Percentiles rank a stretch among this genome's conserved stretches.
These are phyloP conservation scores for Knufia fluminis DNA, from an alignment of 2,329 filamentous ascomycete genomes.

Conservation along the genomic window DNA sequence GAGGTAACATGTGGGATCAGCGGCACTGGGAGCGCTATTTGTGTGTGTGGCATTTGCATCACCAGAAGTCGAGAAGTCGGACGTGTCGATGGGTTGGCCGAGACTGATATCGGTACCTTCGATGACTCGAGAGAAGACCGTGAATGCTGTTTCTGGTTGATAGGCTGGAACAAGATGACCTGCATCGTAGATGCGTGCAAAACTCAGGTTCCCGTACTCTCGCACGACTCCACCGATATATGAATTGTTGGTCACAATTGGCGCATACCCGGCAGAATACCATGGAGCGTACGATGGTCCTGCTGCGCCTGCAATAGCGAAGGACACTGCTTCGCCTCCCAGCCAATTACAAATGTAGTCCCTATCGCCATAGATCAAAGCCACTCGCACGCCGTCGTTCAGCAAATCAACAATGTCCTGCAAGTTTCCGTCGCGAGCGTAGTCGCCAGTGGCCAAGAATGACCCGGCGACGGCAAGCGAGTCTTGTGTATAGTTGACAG, in stretches of 20 bases:
- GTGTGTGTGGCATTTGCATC: conserved; percentile 48
- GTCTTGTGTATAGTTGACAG: conserved; percentile 32
- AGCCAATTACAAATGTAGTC: conserved; percentile 32
- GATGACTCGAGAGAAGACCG: conserved; percentile 45
- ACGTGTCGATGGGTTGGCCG: conserved; percentile 42
- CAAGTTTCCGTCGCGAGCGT: conserved; percentile 23
- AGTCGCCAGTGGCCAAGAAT: conserved; percentile 23
- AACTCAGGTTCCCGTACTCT: conserved; percentile 33
- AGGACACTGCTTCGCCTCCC: conserved; percentile 39
- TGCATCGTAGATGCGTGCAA: conserved; percentile 43
- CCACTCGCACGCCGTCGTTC: conserved; percentile 35
- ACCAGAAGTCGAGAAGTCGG: conserved; percentile 49
- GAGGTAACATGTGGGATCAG: conserved; percentile 52
- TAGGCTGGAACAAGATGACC: conserved; percentile 45
- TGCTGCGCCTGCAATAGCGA: conserved; percentile 32
- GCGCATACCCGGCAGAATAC: conserved; percentile 38
- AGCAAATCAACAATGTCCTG: conserved; percentile 25
- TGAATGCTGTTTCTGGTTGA: conserved; percentile 45
- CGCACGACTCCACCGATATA: conserved; percentile 42
- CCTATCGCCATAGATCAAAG: conserved; percentile 35
- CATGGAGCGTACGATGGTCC: conserved; percentile 19
- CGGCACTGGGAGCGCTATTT: conserved; percentile 42
- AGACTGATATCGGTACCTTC: conserved; percentile 41
- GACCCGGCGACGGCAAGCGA: conserved; percentile 27
- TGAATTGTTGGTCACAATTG: conserved; percentile 39